A percentile compares a stretch with the other conserved stretches of the same genome.
Evolutionary conservation across 768 basidiomycete genomes (phyloP).

Genomic region (Leccinellum albellum): DNA sequence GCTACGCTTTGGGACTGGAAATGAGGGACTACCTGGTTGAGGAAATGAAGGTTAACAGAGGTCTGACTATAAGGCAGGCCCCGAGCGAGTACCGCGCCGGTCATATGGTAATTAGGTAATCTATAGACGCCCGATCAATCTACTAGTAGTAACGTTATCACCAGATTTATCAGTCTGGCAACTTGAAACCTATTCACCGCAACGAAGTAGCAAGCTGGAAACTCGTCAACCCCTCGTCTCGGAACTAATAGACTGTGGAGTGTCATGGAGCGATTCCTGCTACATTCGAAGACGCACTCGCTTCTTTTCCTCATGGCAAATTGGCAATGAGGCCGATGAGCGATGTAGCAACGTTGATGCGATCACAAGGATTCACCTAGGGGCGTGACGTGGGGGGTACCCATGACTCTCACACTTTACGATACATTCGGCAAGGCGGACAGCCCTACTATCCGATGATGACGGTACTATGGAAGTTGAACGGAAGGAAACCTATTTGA

Average conservation of each 20-base stretch:
- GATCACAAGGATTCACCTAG: background rate
- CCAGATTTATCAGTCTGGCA: too few relatives aligned
- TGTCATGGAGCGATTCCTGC: too few relatives aligned
- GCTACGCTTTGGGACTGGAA: background rate
- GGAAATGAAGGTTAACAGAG: background rate
- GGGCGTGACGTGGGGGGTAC: background rate
- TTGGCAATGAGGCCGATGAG: background rate
- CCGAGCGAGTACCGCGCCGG: constrained; percentile 15
- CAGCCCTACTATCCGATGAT: too few relatives aligned
- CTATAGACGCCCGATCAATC: background rate
- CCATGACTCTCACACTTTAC: background rate
- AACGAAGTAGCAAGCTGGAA: too few relatives aligned
- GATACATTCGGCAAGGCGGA: background rate
- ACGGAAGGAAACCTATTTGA: too few relatives aligned
- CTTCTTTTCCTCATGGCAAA: background rate
- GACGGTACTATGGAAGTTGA: too few relatives aligned
- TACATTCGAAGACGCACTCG: background rate
- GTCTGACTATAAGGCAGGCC: background rate
- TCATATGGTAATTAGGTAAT: constrained; percentile 9
- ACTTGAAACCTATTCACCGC: too few relatives aligned
- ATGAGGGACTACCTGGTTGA: background rate
- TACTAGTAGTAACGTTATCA: too few relatives aligned
- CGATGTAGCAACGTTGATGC: background rate
- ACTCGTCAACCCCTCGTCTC: background rate
- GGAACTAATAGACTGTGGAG: background rate